A percentile compares a stretch with the other conserved stretches of the same genome.
These are phyloP conservation scores for Thamnidium elegans DNA, from an alignment of 192 early-diverging fungal genomes.

Conservation along the genomic window DNA sequence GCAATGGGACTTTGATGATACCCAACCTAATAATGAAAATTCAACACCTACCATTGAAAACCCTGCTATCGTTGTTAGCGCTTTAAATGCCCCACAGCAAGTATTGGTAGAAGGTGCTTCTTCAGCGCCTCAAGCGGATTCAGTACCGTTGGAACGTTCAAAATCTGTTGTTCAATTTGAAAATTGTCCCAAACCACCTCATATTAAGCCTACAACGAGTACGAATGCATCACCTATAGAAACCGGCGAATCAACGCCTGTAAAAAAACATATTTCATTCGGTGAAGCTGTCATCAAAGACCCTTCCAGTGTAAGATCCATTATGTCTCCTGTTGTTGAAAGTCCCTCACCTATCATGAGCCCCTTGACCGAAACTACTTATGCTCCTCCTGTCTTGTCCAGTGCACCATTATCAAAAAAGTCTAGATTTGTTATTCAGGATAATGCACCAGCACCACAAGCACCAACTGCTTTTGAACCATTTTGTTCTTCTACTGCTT, in stretches of 20 bases:
- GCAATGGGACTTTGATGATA: conserved; percentile 70
- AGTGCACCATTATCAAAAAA: conserved; percentile 15
- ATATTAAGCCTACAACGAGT: neutral
- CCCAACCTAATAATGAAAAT: conserved; percentile 10
- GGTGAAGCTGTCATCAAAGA: conserved; percentile 15
- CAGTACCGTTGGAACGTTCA: neutral
- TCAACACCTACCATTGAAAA: too few relatives aligned
- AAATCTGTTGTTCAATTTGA: conserved; percentile 9
- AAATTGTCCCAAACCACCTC: neutral
- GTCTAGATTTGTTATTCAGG: conserved; percentile 14
- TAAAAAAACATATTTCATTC: conserved; percentile 15
- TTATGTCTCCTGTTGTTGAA: neutral
- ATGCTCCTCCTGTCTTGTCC: neutral
- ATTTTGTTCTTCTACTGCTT: neutral
- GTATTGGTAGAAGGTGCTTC: too few relatives aligned
- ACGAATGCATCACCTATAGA: neutral
- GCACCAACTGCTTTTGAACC: neutral
- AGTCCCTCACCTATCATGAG: neutral
- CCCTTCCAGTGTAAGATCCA: neutral
- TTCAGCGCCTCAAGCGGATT: neutral
- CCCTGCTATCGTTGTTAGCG: too few relatives aligned
- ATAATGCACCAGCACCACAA: neutral
- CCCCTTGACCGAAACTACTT: neutral
- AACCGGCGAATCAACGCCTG: neutral
- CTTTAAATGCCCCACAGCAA: too few relatives aligned